Percentiles rank a stretch among this genome's conserved stretches.
phyloP scores from a whole-genome alignment of 2,329 filamentous ascomycete species.

The Periconia macrospinosa region DNA sequence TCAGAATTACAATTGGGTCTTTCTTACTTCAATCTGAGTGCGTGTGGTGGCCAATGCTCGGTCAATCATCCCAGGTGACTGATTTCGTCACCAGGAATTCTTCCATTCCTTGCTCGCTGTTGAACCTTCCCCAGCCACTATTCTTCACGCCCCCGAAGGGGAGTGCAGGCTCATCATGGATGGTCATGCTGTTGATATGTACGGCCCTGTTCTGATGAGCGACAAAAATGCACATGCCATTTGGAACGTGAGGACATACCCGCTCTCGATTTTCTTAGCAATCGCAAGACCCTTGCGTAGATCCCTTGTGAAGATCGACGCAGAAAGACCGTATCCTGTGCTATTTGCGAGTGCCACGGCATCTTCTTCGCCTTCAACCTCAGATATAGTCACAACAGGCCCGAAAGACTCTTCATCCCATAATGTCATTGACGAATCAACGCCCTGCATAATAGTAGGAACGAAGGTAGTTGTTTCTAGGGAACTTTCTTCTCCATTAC shows the following conservation, averaged over 20 bases:
- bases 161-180: conserved; percentile 35
- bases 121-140: conserved; percentile 48
- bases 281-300: conserved; percentile 13
- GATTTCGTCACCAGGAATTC: conserved; percentile 44
- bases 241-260: conserved; percentile 26
- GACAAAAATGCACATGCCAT: background rate
- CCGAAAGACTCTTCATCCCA: conserved; percentile 75
- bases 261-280: conserved; percentile 38
- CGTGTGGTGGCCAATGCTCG: background rate
- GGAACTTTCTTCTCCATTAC: conserved; percentile 41
- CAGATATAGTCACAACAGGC: conserved; percentile 66
- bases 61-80: conserved; percentile 18
- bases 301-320: conserved; percentile 25
- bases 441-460: conserved; percentile 22
- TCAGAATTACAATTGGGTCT: no score
- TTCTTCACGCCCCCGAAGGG: conserved; percentile 43
- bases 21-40: no score
- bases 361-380: conserved; percentile 66
- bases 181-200: conserved; percentile 13
- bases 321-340: conserved; percentile 61
- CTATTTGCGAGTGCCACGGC: conserved; percentile 73
- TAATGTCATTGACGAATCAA: conserved; percentile 69
- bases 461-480: background rate
- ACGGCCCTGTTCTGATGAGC: conserved; percentile 9
- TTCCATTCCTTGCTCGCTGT: conserved; percentile 40